These are phyloP conservation scores for Clarkia xantiana DNA, from an alignment of 345 rosid genomes.

Conservation along the genomic window DNA sequence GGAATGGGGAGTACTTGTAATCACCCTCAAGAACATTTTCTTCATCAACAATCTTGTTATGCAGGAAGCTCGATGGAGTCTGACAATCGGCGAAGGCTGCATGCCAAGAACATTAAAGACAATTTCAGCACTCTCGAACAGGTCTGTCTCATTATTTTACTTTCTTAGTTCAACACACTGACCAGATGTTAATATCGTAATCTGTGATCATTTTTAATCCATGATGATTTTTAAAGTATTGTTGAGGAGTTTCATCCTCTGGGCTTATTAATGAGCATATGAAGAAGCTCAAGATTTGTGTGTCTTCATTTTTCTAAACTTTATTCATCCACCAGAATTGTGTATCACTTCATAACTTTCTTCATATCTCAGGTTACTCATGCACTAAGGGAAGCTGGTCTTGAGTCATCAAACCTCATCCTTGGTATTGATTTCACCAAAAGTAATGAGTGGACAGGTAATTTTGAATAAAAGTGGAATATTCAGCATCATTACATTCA, in stretches of 20 bases:
- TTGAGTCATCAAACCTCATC: slow-evolving; percentile 63
- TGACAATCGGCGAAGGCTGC: slow-evolving; percentile 6
- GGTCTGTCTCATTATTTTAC: slow-evolving; percentile 21
- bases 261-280: not conserved
- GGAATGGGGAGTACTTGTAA: slow-evolving; percentile 24
- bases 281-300: not conserved
- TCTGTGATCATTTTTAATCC: too few species aligned
- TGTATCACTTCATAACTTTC: not conserved
- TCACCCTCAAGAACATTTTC: slow-evolving; percentile 12
- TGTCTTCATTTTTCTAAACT: not conserved
- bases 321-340: not conserved
- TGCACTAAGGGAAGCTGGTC: slow-evolving; percentile 62
- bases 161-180: not conserved
- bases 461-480: not conserved
- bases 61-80: slow-evolving; percentile 25
- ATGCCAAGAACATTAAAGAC: slow-evolving; percentile 36
- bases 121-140: slow-evolving; percentile 59
- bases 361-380: slow-evolving; percentile 32
- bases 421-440: slow-evolving; percentile 69
- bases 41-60: slow-evolving; percentile 12
- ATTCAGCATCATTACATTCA: not conserved
- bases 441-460: slow-evolving; percentile 75
- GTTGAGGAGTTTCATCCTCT: too few species aligned
- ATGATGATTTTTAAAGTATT: too few species aligned
- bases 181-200: not conserved